Percentiles rank a stretch among this genome's conserved stretches.
Conservation (phyloP, 2,329 filamentous ascomycete species). For the Cladosporium velox region DNA sequence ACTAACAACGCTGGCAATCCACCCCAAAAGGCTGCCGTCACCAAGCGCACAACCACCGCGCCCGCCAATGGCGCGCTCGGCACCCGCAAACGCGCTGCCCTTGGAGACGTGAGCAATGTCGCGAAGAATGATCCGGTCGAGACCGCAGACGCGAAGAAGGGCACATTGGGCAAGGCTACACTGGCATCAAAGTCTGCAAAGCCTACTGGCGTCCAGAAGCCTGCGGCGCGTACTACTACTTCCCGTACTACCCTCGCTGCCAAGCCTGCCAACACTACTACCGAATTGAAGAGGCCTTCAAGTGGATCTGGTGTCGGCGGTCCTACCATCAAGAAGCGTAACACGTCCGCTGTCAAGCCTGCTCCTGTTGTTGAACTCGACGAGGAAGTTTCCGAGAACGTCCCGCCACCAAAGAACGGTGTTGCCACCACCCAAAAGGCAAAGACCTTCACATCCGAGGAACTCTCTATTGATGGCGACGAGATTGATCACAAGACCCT, state of each 20-base stretch:
- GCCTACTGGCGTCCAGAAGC: constrained; percentile 79
- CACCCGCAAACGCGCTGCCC: constrained; percentile 70
- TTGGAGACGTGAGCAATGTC: constrained; percentile 95
- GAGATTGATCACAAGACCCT: constrained; percentile 40
- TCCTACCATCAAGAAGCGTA: constrained; percentile 68
- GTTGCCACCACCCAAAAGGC: constrained; percentile 50
- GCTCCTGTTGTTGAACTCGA: constrained; percentile 44
- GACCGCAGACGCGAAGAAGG: constrained; percentile 63
- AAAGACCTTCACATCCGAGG: constrained; percentile 37
- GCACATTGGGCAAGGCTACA: constrained; percentile 56
- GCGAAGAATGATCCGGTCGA: constrained; percentile 68
- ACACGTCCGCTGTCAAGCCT: constrained; percentile 55
- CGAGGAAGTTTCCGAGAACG: constrained; percentile 60
- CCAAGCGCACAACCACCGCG: constrained; percentile 47
- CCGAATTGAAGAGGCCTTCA: constrained; percentile 70
- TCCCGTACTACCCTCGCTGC: constrained; percentile 60
- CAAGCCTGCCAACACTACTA: constrained; percentile 68
- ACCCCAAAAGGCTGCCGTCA: constrained; percentile 51
- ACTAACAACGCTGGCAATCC: constrained; percentile 58
- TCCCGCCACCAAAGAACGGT: constrained; percentile 64
- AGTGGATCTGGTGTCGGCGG: constrained; percentile 70
- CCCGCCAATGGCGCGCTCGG: constrained; percentile 49
- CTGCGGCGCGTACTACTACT: constrained; percentile 46
- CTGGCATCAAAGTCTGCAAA: constrained; percentile 77
- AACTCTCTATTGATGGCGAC: constrained; percentile 34